Conservation (phyloP, 331 rosid species). For the Stylosanthes scabra region DNA sequence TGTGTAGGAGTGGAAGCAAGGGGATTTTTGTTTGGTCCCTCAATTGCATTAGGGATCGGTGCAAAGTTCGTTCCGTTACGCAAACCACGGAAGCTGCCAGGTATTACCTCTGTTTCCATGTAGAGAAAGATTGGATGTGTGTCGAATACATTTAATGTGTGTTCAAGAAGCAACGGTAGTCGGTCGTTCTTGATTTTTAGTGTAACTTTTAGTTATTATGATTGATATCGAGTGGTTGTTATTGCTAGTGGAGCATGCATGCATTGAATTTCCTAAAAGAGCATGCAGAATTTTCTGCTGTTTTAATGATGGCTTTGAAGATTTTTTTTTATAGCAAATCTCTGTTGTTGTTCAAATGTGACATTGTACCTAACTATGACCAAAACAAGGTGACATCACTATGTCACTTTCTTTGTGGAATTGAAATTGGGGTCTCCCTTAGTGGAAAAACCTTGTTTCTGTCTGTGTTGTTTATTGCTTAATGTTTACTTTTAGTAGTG, state of each 20-base stretch:
- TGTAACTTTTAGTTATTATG: too few species aligned
- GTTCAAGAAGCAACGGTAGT: too few species aligned
- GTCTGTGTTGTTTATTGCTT: not conserved
- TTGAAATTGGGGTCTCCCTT: not conserved
- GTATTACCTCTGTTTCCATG: constrained; percentile 39
- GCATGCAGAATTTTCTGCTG: too few species aligned
- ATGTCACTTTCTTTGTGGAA: constrained; percentile 15
- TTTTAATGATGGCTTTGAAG: too few species aligned
- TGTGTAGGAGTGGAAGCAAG: constrained; percentile 92
- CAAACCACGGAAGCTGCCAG: constrained; percentile 95
- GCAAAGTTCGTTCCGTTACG: constrained; percentile 97
- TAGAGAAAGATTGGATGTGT: too few species aligned
- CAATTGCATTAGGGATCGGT: constrained; percentile 90
- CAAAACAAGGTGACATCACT: not conserved
- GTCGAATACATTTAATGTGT: too few species aligned
- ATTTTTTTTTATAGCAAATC: too few species aligned
- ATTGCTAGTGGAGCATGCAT: too few species aligned
- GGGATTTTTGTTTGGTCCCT: constrained; percentile 95
- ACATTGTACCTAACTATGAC: constrained; percentile 4
- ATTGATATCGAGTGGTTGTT: too few species aligned
- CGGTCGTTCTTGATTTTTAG: too few species aligned
- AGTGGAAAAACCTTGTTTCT: constrained; percentile 11
- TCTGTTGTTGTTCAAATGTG: not conserved
- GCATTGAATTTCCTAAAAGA: too few species aligned
- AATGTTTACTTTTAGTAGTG: constrained; percentile 14